A percentile compares a stretch with the other conserved stretches of the same genome.
phyloP scores from a whole-genome alignment of 176 grass and related monocot species.

The Dendrocalamus sinicus region DNA sequence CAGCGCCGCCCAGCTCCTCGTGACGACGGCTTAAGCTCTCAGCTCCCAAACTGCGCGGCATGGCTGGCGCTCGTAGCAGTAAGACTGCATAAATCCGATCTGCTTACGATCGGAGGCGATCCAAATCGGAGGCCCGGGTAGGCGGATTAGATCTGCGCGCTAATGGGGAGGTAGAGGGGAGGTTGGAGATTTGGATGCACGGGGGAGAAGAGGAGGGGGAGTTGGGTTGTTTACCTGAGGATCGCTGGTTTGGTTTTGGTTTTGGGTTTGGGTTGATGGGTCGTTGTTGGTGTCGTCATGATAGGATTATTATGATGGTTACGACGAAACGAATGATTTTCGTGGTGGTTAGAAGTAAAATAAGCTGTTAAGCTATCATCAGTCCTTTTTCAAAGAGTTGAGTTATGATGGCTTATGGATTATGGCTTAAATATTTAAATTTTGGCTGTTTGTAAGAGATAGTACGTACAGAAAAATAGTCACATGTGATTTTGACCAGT shows the following conservation, averaged over 20 bases:
- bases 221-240: conserved; percentile 47
- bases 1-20: conserved; percentile 1
- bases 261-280: conserved; percentile 34
- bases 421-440: too few species aligned
- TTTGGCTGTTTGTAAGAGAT: too few species aligned
- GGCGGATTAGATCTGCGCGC: conserved; percentile 49
- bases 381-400: background rate
- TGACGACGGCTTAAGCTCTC: conserved; percentile 37
- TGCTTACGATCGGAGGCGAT: conserved; percentile 19
- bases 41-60: conserved; percentile 44
- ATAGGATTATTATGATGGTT: conserved; percentile 47
- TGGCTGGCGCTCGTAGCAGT: conserved; percentile 55
- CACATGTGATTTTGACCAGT: too few species aligned
- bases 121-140: background rate
- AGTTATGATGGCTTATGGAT: background rate
- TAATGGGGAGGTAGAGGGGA: conserved; percentile 13
- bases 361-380: background rate
- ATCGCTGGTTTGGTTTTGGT: background rate
- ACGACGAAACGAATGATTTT: conserved; percentile 20
- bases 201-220: background rate
- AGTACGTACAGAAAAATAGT: too few species aligned
- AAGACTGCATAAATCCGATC: conserved; percentile 66
- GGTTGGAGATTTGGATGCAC: conserved; percentile 41
- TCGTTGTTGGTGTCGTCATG: conserved; percentile 55
- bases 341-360: background rate